Conservation (phyloP, 305 asterid genomes). For the Rubia peregrina region DNA sequence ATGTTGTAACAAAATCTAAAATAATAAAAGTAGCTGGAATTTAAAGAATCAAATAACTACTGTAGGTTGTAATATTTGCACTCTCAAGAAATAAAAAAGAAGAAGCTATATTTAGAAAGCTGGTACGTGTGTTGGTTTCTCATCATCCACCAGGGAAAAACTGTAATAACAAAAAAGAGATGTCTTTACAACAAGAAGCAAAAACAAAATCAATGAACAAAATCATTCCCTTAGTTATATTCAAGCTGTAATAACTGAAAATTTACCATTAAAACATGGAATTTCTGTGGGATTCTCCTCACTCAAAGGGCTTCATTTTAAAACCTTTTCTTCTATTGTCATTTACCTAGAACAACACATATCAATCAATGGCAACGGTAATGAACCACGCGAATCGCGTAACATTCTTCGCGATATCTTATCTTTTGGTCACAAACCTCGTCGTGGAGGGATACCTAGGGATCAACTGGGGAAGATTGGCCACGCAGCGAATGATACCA, state of each 20-base stretch:
- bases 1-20: not conserved
- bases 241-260: not conserved
- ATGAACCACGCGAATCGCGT: not conserved
- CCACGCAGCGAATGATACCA: conserved; percentile 34
- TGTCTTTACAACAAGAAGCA: not conserved
- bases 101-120: not conserved
- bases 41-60: not conserved
- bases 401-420: not conserved
- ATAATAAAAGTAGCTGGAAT: not conserved
- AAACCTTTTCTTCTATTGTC: not conserved
- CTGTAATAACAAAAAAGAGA: not conserved
- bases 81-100: not conserved
- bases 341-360: not conserved
- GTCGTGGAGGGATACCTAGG: conserved; percentile 24
- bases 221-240: not conserved
- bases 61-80: not conserved
- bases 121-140: not conserved
- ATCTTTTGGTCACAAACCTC: not conserved
- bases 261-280: not conserved
- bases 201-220: not conserved
- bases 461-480: conserved; percentile 37
- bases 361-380: not conserved
- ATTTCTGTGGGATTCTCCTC: not conserved
- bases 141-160: not conserved
- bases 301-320: not conserved